Conservation (phyloP, 352 stramenopile species). For the Phytophthora europaea region DNA sequence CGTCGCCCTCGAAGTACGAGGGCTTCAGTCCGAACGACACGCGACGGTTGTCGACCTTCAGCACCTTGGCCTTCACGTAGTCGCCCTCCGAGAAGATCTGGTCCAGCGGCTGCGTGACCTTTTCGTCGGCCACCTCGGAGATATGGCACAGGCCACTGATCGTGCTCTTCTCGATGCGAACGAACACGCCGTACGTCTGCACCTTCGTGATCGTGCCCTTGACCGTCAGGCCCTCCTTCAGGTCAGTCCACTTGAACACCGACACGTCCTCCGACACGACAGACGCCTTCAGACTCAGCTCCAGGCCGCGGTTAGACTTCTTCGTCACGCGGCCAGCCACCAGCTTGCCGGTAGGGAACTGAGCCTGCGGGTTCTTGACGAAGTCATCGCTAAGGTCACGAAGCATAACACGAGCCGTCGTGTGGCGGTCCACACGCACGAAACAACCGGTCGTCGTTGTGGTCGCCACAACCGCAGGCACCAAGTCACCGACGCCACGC, state of each 20-base stretch:
- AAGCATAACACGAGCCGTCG: slow-evolving; percentile 93
- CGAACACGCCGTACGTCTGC: slow-evolving; percentile 97
- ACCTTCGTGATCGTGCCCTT: slow-evolving; percentile 97
- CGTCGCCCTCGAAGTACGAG: slow-evolving; percentile 96
- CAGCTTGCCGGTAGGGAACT: slow-evolving; percentile 94
- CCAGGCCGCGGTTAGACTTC: slow-evolving; percentile 82
- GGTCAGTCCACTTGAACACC: slow-evolving; percentile 90
- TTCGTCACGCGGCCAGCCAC: slow-evolving; percentile 96
- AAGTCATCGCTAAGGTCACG: slow-evolving; percentile 97
- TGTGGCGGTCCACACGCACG: slow-evolving; percentile 90
- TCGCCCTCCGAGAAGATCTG: slow-evolving; percentile 96
- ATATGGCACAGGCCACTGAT: slow-evolving; percentile 97
- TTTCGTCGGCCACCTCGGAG: slow-evolving; percentile 96
- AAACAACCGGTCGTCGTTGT: slow-evolving; percentile 96
- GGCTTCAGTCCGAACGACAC: slow-evolving; percentile 97
- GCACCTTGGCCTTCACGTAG: slow-evolving; percentile 97
- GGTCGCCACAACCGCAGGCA: slow-evolving; percentile 92
- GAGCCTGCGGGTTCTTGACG: slow-evolving; percentile 89
- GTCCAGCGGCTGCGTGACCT: slow-evolving; percentile 93
- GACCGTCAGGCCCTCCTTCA: slow-evolving; percentile 92
- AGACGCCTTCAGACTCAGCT: slow-evolving; percentile 96
- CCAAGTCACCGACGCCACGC: slow-evolving; percentile 83
- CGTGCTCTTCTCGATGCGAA: slow-evolving; percentile 96
- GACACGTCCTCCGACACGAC: slow-evolving; percentile 91
- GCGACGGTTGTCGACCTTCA: slow-evolving; percentile 94